These are phyloP conservation scores for Zizania palustris DNA, from an alignment of 202 grass and related monocot species.

Conservation along the genomic window DNA sequence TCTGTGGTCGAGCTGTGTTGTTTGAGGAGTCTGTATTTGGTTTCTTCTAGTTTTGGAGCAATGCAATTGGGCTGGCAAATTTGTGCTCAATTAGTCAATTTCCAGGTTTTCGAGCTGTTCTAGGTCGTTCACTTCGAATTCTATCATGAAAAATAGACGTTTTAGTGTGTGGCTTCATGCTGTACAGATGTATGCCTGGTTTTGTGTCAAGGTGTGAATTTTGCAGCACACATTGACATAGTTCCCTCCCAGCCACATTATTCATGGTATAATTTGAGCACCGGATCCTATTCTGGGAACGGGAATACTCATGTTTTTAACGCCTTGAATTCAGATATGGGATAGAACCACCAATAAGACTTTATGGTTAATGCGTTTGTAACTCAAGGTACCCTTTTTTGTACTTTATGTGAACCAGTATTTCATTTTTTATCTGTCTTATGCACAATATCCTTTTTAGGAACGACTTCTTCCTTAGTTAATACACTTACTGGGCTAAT, in stretches of 20 bases:
- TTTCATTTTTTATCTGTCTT: not conserved
- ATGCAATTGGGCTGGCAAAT: not conserved
- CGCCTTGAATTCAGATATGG: not conserved
- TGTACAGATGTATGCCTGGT: too few species aligned
- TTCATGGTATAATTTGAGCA: not conserved
- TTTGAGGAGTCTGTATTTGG: not conserved
- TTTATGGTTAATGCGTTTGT: constrained; percentile 13
- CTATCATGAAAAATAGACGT: not conserved
- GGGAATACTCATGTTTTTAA: not conserved
- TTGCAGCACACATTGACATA: not conserved
- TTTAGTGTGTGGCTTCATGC: not conserved
- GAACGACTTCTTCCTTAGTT: not conserved
- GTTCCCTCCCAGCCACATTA: not conserved
- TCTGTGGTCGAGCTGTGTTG: not conserved
- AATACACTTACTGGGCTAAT: not conserved
- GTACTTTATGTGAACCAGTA: not conserved
- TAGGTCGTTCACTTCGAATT: constrained; percentile 3
- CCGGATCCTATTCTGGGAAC: not conserved
- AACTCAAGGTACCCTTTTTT: constrained; percentile 5
- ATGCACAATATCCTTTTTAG: not conserved
- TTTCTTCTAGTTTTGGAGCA: not conserved
- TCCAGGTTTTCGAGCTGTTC: not conserved
- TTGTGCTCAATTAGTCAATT: not conserved
- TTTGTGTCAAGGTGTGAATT: not conserved
- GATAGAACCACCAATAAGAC: not conserved